Base-by-base conservation (phyloP, 441 rosid genomes). In the Theobroma grandiflorum region DNA sequence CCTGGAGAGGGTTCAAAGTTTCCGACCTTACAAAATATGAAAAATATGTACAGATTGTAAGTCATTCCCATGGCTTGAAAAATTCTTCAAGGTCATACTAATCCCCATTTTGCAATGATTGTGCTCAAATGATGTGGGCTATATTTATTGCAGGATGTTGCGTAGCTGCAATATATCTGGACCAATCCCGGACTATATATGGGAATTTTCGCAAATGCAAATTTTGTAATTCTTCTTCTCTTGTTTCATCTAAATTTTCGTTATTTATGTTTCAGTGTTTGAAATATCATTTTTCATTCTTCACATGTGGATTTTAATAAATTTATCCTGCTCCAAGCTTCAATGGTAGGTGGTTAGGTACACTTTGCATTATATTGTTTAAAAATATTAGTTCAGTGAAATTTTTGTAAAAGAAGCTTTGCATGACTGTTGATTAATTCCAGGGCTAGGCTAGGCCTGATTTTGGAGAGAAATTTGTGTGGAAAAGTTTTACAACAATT, bases 91-190 rank as follows among this genome's bases (percentile, higher is more conserved):
- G 31, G 7, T 40, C 35, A 59, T 1, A 58, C 0, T 11, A 4
- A 38, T 40, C 20, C 10, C 8, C 9, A 74, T 7, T 20, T 16
- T 20, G 11, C 33, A n/a, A 2, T n/a, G 15, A 26, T n/a, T 4
- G 4, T 43, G 45, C 47, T 63, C 45, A 62, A 11, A 45, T 9
- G 38, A 26, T 26, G 15, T 0, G 1, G 47, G 15, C 2, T 15
- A 11, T 72, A 50, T 79, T 2, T 11, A 1, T 31, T 76, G 62
- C 75, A 85, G 90, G 85, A 63, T 87, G 75, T 65, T 87, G 79
- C 71, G 90, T 74, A 86, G 80, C 68, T 87, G 90, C 68, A 81
- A 82, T 62, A 73, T 87, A 67, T 81, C 83, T 70, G 90, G 88
- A 55, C 4, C 53, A n/a, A 74, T 87, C 59, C 84, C 81, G 0